A percentile compares a stretch with the other conserved stretches of the same genome.
These are phyloP conservation scores for Aeschynomene evenia DNA, from an alignment of 306 rosid genomes.

Conservation along the genomic window DNA sequence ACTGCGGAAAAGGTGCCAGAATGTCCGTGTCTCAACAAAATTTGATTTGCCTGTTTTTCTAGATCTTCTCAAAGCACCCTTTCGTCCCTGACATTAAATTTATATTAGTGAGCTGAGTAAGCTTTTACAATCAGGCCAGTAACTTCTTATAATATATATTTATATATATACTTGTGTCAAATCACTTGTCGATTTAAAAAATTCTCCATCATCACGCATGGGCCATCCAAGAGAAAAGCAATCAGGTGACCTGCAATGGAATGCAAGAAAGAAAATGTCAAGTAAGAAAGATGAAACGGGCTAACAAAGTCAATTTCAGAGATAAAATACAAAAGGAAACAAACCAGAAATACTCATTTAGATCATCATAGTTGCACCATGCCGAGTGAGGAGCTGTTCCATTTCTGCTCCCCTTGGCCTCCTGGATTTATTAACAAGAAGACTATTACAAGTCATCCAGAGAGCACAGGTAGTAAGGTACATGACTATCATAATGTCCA, in stretches of 20 bases:
- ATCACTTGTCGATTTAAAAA: conserved; percentile 81
- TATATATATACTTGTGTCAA: conserved; percentile 44
- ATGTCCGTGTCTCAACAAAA: conserved; percentile 84
- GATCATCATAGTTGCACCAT: conserved; percentile 97
- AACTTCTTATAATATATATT: conserved; percentile 29
- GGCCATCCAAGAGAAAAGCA: conserved; percentile 99
- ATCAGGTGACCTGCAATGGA: conserved; percentile 66
- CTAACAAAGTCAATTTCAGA: conserved; percentile 27
- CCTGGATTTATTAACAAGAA: conserved; percentile 49
- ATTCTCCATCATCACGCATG: conserved; percentile 95
- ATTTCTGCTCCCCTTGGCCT: conserved; percentile 61
- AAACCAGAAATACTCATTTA: conserved; percentile 96
- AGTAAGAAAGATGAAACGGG: conserved; percentile 19
- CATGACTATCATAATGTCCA: conserved; percentile 16
- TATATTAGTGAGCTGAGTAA: conserved; percentile 9
- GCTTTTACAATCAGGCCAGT: conserved; percentile 10
- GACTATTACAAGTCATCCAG: conserved; percentile 2
- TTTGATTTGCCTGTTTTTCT: conserved; percentile 77
- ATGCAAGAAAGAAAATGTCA: conserved; percentile 5
- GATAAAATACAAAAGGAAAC: conserved; percentile 37
- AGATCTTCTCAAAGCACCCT: conserved; percentile 49
- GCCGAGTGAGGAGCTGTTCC: conserved; percentile 80
- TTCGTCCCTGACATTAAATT: conserved; percentile 58
- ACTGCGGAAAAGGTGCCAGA: conserved; percentile 92
- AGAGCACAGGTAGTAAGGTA: conserved; percentile 28